Evolutionary conservation across 2,329 filamentous ascomycete genomes (phyloP).

Genomic region (Penicillium sp.): DNA sequence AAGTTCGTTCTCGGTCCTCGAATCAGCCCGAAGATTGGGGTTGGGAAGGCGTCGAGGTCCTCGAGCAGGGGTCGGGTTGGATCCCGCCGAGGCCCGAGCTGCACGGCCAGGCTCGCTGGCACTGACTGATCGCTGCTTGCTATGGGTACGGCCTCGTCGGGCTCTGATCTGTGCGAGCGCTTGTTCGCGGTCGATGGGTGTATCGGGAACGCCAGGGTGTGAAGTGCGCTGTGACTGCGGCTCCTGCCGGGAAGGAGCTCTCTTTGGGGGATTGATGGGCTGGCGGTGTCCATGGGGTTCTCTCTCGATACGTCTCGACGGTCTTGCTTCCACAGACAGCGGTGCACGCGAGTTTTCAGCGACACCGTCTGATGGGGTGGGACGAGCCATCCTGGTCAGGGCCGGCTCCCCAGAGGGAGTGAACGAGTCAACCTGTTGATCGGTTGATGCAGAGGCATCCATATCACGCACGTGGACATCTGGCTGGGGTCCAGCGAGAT

Average conservation of each 20-base stretch:
- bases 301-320: slow-evolving; percentile 11
- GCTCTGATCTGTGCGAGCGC: slow-evolving; percentile 50
- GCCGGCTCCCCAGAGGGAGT: slow-evolving; percentile 16
- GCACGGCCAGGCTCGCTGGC: slow-evolving; percentile 36
- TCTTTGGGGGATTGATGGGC: slow-evolving; percentile 26
- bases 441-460: slow-evolving; percentile 8
- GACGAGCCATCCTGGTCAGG: not conserved
- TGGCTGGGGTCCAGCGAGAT: slow-evolving; percentile 5
- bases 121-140: slow-evolving; percentile 41
- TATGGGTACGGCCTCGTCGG: slow-evolving; percentile 46
- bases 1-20: slow-evolving; percentile 28
- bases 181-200: slow-evolving; percentile 47
- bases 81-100: slow-evolving; percentile 24
- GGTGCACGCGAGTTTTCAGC: not conserved
- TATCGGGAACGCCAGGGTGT: slow-evolving; percentile 35
- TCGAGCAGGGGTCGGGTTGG: slow-evolving; percentile 25
- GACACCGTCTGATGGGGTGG: not conserved
- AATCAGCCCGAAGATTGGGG: slow-evolving; percentile 33
- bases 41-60: slow-evolving; percentile 34
- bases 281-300: slow-evolving; percentile 12
- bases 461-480: slow-evolving; percentile 6
- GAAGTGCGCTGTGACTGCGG: slow-evolving; percentile 19
- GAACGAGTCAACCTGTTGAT: slow-evolving; percentile 8
- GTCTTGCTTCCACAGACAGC: slow-evolving; percentile 9
- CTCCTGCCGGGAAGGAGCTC: slow-evolving; percentile 34